Base-by-base conservation (phyloP, 2,329 filamentous ascomycete species). In the Paraphaeosphaeria minitans region DNA sequence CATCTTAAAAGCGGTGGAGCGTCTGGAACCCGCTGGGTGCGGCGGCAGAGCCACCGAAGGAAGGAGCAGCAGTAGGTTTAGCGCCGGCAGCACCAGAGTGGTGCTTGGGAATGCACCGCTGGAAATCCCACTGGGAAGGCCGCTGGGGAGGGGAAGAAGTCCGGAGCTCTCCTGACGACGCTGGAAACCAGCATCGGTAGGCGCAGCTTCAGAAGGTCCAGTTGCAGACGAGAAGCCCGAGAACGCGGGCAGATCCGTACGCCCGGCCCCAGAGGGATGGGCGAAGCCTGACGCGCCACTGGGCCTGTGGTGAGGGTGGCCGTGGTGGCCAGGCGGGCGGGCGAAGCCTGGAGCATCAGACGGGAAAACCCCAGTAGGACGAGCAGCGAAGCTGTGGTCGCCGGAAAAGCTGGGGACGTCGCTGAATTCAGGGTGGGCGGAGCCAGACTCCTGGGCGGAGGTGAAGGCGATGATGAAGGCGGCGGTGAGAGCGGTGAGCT, bases 401-500 rank as follows among this genome's bases (percentile, higher is more conserved):
- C 24, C 24, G 24, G 24, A 27, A 29, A 21, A 21, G 43, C 43
- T 46, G n/a, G 48, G 33, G 22, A 41, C 27, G 33, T 21, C 29
- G 47, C n/a, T 50, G 21, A 37, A 50, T 19, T 50, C 19, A 41
- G 33, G 22, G 22, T 13, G 49, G 16, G 35, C 49, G 2, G 49
- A 41, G 19, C 21, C 37, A 24, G 31, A 27, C 24, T 53, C 50
- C 24, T 53, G 50, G n/a, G 50, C 50, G 16, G 50, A 29, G 21
- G 37, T 24, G 9, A 53, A 53, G 16, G 50, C 50, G 19, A 53
- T 31, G 50, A 53, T 37, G n/a, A 53, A 37, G 31, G 50, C 50
- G 9, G 35, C 39, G 37, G 50, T 43, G 37, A 53, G 16, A 14
- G 37, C 27, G 19, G 50, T 53, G 50, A 43, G 43, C 16, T 53